Percentiles rank a stretch among this genome's conserved stretches.
These are phyloP conservation scores for Prunus yedoensis DNA, from an alignment of 331 rosid genomes.

Conservation along the genomic window DNA sequence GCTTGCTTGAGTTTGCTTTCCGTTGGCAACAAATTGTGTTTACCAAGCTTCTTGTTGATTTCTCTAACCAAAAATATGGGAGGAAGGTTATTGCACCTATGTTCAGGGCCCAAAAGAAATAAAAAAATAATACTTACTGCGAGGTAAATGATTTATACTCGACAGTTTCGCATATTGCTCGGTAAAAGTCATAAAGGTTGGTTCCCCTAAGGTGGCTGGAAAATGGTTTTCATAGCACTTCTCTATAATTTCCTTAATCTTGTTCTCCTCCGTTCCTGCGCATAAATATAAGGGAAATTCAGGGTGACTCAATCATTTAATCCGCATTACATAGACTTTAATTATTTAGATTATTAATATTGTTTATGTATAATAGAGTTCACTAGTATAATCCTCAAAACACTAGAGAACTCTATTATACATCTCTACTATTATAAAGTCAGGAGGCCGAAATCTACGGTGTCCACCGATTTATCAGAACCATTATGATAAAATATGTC, in stretches of 20 bases:
- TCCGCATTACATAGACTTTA: not conserved
- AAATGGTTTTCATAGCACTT: not conserved
- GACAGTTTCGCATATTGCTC: constrained; percentile 47
- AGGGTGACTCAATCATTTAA: not conserved
- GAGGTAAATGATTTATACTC: constrained; percentile 34
- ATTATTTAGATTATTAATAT: not conserved
- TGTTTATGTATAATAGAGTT: too few relatives aligned
- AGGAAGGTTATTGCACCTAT: not conserved
- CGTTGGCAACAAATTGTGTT: constrained; percentile 42
- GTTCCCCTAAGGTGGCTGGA: not conserved
- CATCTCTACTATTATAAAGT: too few relatives aligned
- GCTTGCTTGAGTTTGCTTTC: rapidly evolving
- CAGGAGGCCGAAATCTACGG: too few relatives aligned
- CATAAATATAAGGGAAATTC: not conserved
- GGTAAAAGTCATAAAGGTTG: constrained; percentile 27
- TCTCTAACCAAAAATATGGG: constrained; percentile 29
- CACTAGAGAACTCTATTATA: too few relatives aligned
- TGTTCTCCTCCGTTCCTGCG: constrained; percentile 51
- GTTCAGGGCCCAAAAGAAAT: too few relatives aligned
- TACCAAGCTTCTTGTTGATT: constrained; percentile 37
- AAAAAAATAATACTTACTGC: too few relatives aligned
- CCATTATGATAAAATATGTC: too few relatives aligned
- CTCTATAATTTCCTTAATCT: constrained; percentile 31
- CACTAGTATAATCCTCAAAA: not conserved
- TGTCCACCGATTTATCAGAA: too few relatives aligned